Evolutionary conservation across 2,329 filamentous ascomycete species (phyloP), one percentile per base, ranked within the genome.

Genomic region (Ophiosphaerella korrae): DNA sequence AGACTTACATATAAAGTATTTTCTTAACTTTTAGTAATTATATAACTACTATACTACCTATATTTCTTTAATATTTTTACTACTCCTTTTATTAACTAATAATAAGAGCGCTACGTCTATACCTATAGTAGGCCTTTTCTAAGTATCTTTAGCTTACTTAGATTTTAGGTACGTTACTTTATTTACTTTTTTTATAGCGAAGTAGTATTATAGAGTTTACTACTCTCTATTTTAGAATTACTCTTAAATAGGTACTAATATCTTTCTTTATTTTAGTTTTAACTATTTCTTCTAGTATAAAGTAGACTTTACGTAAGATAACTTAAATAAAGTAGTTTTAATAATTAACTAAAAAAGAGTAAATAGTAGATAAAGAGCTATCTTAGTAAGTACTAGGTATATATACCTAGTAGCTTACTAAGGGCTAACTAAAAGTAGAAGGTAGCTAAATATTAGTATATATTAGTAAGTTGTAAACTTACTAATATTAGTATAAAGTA

Each of bases 1-100:
- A 7, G 44, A 53, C 24, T 26, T 18, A 18, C 34, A 38, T 12
- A 18, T 57, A 38, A 60, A 55, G 51, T 40, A 61, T 57, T 59
- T 61, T 61, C 45, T 32, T 38, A 1, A 46, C 33, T 47, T 42
- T 45, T 51, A 36, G 40, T 8, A 48, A 42, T 54, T 33, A 55
- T 57, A 42, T 48, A 54, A 50, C 43, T 44, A 40, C 45, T 50
- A 49, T 47, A 60, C 45, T 37, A 47, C 48, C 49, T 21, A 32
- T 14, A 18, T 21, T 8, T 18, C 23, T 18, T 43, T 42, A 38
- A 39, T 53, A 33, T 40, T 9, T 16, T n/a, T n/a, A n/a, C n/a
- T n/a, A n/a, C 16, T 23, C 23, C 43, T 34, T 33, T 39, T 34
- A 32, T 45, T 24, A 3, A 21, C 43, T 14, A 21, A 45, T 14